Percentiles rank a stretch among this genome's conserved stretches.
phyloP scores from a whole-genome alignment of 495 filamentous ascomycete genomes.

The Penicillium antarcticum region DNA sequence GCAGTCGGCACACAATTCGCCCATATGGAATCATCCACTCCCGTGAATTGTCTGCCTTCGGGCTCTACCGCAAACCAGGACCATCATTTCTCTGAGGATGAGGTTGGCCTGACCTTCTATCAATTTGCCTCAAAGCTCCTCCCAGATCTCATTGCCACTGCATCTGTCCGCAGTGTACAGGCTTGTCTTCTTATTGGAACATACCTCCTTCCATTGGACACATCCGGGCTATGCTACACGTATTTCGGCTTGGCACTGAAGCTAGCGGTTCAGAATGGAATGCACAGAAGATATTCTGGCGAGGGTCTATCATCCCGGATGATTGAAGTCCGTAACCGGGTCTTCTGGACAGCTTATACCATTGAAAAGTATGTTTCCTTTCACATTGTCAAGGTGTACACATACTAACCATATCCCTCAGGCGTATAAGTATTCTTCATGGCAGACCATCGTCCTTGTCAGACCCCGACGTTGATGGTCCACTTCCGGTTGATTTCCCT shows the following conservation, averaged over 20 bases:
- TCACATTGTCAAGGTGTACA: background rate
- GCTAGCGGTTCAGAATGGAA: conserved; percentile 52
- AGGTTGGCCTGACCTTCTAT: conserved; percentile 51
- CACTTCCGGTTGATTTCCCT: conserved; percentile 43
- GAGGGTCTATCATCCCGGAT: conserved; percentile 41
- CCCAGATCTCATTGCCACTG: conserved; percentile 52
- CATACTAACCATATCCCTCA: conserved; percentile 14
- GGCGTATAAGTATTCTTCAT: conserved; percentile 44
- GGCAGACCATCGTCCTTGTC: conserved; percentile 45
- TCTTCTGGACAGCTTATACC: conserved; percentile 52
- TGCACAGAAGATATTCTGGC: conserved; percentile 48
- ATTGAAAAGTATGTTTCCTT: conserved; percentile 40
- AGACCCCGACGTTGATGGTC: conserved; percentile 45
- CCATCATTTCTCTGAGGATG: conserved; percentile 48
- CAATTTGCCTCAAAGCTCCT: conserved; percentile 48
- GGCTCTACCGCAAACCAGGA: conserved; percentile 31
- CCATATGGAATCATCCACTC: conserved; percentile 46
- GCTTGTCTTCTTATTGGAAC: conserved; percentile 49
- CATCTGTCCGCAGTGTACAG: conserved; percentile 50
- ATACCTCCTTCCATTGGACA: conserved; percentile 49
- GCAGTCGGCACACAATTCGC: conserved; percentile 55
- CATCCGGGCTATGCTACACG: conserved; percentile 48
- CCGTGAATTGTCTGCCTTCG: conserved; percentile 34
- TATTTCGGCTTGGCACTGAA: conserved; percentile 51
- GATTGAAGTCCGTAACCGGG: conserved; percentile 46